These are phyloP conservation scores for Ceraceosorus guamensis DNA, from an alignment of 1,284 basidiomycete genomes.

Conservation along the genomic window DNA sequence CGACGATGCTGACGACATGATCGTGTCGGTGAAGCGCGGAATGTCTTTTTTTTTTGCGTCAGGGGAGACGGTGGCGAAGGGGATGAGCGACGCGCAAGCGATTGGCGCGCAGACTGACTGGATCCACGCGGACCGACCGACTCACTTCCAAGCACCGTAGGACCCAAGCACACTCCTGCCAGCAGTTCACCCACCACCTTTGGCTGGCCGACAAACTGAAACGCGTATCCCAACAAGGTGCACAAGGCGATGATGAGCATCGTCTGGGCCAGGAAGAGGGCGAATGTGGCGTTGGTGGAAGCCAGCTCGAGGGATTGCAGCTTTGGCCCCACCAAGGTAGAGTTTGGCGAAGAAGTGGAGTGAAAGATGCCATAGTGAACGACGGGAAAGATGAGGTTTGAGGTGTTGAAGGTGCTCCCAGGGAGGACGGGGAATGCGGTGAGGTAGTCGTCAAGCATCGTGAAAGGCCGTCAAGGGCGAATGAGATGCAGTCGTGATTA, in stretches of 20 bases:
- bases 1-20: constrained; percentile 17
- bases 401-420: too few relatives aligned
- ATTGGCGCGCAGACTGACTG: not conserved
- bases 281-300: constrained; percentile 17
- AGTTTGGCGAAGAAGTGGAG: too few relatives aligned
- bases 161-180: constrained; percentile 27
- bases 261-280: constrained; percentile 25
- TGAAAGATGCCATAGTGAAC: too few relatives aligned
- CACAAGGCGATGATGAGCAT: constrained; percentile 29
- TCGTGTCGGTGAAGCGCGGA: constrained; percentile 24
- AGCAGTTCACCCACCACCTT: constrained; percentile 28
- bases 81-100: not conserved
- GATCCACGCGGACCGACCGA: not conserved
- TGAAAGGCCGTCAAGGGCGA: too few relatives aligned
- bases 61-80: not conserved
- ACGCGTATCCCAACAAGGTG: constrained; percentile 19
- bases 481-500: too few relatives aligned
- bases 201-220: constrained; percentile 24
- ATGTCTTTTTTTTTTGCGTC: constrained; percentile 7
- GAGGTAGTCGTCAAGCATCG: too few relatives aligned
- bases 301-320: constrained; percentile 19
- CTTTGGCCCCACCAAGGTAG: too few relatives aligned
- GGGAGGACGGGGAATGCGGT: too few relatives aligned
- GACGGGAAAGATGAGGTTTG: too few relatives aligned
- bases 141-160: constrained; percentile 20